A percentile compares a stretch with the other conserved stretches of the same genome.
phyloP scores from a whole-genome alignment of 805 yeast species.

The Lachancea sp. region DNA sequence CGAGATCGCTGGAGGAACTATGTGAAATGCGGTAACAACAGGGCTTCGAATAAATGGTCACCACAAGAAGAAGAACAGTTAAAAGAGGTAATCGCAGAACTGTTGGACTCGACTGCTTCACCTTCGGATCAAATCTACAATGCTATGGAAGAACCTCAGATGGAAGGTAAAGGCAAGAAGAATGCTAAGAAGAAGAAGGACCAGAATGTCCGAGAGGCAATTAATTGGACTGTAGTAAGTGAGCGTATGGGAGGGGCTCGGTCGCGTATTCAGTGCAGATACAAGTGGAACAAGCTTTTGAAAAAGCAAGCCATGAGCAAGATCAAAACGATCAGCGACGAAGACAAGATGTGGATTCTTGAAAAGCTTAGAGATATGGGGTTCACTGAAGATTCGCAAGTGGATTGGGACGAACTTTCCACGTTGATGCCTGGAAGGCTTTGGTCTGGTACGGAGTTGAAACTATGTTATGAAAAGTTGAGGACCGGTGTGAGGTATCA shows the following conservation, averaged over 20 bases:
- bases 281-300: conserved; percentile 84
- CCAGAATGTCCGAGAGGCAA: conserved; percentile 35
- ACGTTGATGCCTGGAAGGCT: conserved; percentile 36
- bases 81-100: conserved; percentile 45
- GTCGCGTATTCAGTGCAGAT: conserved; percentile 89
- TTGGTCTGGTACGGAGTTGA: conserved; percentile 60
- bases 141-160: conserved; percentile 23
- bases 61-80: conserved; percentile 61
- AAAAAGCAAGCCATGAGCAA: conserved; percentile 49
- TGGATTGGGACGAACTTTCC: conserved; percentile 53
- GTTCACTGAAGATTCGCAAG: conserved; percentile 37
- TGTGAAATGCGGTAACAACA: conserved; percentile 77
- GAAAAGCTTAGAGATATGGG: conserved; percentile 41
- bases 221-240: conserved; percentile 89
- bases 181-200: conserved; percentile 19
- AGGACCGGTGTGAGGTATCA: conserved; percentile 45
- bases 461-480: conserved; percentile 55
- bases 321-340: conserved; percentile 38
- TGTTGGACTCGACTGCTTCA: conserved; percentile 34
- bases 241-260: conserved; percentile 86
- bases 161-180: conserved; percentile 16
- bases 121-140: conserved; percentile 17
- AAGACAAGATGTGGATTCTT: conserved; percentile 47
- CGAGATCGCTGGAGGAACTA: conserved; percentile 95
- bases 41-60: conserved; percentile 78